Base-by-base conservation (phyloP, 2,329 filamentous ascomycete species). In the Phyllachora maydis region DNA sequence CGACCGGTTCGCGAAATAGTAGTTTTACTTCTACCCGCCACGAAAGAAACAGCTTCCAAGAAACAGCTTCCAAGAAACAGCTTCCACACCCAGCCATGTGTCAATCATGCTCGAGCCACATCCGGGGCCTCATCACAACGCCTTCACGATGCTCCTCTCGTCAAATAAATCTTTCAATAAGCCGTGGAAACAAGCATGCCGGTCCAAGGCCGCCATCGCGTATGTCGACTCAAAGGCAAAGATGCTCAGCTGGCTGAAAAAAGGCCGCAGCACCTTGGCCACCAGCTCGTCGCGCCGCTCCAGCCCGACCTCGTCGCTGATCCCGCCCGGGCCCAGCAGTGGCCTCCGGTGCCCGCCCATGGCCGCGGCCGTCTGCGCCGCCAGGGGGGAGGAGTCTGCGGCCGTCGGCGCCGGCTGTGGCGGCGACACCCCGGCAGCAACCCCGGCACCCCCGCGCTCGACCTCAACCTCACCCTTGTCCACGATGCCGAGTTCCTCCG, bases 211-310 rank as follows among this genome's bases (percentile, higher is more conserved):
- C 17, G 68, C 71, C 69, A 93, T 83, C 10, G 74, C 69, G 45
- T 98, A 98, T 26, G 76, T 85, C 30, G 73, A 76, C 52, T 98
- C 88, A 48, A 93, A 98, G 0, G 78, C 74, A 43, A 73, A 78
- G 38, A 98, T 93, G 42, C 83, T 93, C 32, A 98, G 51, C 42
- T 90, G 77, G 9, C 74, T 75, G 41, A 95, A 81, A 49, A 93
- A 95, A 0, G 85, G 85, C 34, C 77, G 60, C 31, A 95, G 49
- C 8, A 93, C 64, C 41, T 74, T 74, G 28, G 69, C 68, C 4
- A 88, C 65, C 28, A 95, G 49, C 44, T 73, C 67, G 25, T 72
- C 66, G 36, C 57, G 65, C 31, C 60, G 54, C 31, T 76, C 71
- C 18, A 69, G 47, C 16, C 44, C 42, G 2, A 65, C 49, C 11